Evolutionary conservation across 805 yeast species (phyloP).

Genomic region (Wickerhamomyces queroliae): DNA sequence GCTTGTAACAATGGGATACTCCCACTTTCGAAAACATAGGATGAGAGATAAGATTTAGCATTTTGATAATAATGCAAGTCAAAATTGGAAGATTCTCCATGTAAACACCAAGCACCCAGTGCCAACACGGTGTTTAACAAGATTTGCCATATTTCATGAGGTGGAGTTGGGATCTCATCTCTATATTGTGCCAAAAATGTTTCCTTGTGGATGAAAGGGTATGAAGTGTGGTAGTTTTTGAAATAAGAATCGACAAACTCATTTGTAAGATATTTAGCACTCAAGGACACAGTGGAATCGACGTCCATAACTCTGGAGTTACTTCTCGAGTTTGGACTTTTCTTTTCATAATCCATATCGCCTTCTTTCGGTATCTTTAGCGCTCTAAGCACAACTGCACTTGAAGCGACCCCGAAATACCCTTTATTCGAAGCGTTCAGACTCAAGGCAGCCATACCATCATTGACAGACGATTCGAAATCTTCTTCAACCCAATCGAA

Average conservation of each 20-base stretch:
- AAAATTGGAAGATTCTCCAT: conserved; percentile 45
- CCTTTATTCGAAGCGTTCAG: conserved; percentile 49
- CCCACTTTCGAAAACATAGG: conserved; percentile 53
- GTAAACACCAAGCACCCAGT: conserved; percentile 63
- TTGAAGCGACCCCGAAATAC: conserved; percentile 60
- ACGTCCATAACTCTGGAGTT: conserved; percentile 18
- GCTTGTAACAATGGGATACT: conserved; percentile 49
- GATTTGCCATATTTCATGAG: conserved; percentile 45
- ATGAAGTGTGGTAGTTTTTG: conserved; percentile 52
- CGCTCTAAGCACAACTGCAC: conserved; percentile 47
- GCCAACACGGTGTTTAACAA: conserved; percentile 53
- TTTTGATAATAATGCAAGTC: conserved; percentile 52
- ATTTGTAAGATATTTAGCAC: conserved; percentile 25
- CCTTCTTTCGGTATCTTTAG: conserved; percentile 30
- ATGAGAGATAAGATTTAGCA: conserved; percentile 39
- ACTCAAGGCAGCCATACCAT: conserved; percentile 64
- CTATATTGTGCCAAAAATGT: conserved; percentile 43
- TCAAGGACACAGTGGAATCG: conserved; percentile 21
- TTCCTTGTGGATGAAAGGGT: conserved; percentile 54
- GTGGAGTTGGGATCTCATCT: conserved; percentile 33
- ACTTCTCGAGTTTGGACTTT: conserved; percentile 18
- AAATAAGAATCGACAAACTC: conserved; percentile 46
- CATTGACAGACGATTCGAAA: conserved; percentile 30
- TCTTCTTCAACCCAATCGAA: conserved; percentile 59
- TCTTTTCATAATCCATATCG: conserved; percentile 11